Conservation (phyloP, 352 stramenopile species). For the Globisporangium canariense region DNA sequence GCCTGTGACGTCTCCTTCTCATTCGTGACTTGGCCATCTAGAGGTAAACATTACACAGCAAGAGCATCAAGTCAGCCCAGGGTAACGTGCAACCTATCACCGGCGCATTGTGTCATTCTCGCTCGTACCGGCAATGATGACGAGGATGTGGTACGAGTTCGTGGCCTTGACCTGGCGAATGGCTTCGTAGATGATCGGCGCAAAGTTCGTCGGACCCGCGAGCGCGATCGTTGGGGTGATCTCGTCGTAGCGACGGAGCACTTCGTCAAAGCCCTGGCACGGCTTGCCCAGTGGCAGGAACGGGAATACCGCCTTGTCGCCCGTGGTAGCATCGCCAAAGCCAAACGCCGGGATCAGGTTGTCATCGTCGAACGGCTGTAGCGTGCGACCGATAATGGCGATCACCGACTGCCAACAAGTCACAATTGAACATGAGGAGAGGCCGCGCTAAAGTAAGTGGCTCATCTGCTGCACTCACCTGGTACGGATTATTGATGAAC, state of each 20-base stretch:
- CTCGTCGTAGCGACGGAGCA: conserved; percentile 50
- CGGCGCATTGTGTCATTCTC: background rate
- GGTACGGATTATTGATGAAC: conserved; percentile 56
- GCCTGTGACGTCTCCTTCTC: conserved; percentile 59
- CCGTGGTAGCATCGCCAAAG: conserved; percentile 63
- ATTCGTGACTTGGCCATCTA: conserved; percentile 63
- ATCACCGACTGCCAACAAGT: conserved; percentile 34
- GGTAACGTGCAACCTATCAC: background rate
- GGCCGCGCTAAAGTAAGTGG: background rate
- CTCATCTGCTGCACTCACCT: conserved; percentile 22
- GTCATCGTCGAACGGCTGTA: conserved; percentile 69
- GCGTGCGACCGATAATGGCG: conserved; percentile 57
- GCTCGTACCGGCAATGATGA: conserved; percentile 50
- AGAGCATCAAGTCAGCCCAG: background rate
- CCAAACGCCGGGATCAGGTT: conserved; percentile 71
- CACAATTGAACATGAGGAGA: background rate
- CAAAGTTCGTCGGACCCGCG: conserved; percentile 72
- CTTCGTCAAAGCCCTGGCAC: conserved; percentile 52
- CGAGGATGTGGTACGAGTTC: conserved; percentile 61
- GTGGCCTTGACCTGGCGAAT: conserved; percentile 50
- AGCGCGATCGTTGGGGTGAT: conserved; percentile 48
- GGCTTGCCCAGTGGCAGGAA: conserved; percentile 36
- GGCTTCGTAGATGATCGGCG: conserved; percentile 70
- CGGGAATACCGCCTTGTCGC: conserved; percentile 50
- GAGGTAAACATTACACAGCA: background rate